Base-by-base conservation (phyloP, 2,329 filamentous ascomycete species). In the Didymella pomorum region DNA sequence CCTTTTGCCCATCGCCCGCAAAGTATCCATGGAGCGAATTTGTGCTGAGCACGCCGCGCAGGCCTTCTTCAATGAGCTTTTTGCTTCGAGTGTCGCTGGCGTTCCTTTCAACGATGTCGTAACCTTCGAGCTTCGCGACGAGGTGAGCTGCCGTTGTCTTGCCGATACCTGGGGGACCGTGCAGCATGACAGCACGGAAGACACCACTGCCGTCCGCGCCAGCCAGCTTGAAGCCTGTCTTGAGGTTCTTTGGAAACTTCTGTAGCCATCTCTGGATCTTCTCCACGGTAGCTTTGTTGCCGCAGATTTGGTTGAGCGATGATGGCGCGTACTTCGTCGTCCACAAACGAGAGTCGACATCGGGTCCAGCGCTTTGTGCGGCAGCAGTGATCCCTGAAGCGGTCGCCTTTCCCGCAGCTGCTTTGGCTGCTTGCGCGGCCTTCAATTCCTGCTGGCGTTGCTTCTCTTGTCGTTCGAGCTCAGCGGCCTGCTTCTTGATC, bases 111-210 rank as follows among this genome's bases (percentile, higher is more conserved):
- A 99, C 83, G 42, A 97, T 86, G 76, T 99, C 95, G 72, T 92
- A 98, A 2, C 94, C 93, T 73, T 96, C 93, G 20, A 98, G 80
- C 71, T 93, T 96, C 0, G 95, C 94, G 16, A 96, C 92, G 28
- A 99, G 82, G 80, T 99, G 95, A 23, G 95, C 95, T 48, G 96
- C 92, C 29, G 95, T 99, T 2, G 95, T 99, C 79, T 99, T 99
- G 67, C 95, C 95, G 65, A 99, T 97, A 18, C 95, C 95, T 28
- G 95, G 95, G 16, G 95, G 94, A 0, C 95, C 95, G 66, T 96
- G 93, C 53, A 99, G 89, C 74, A 98, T 96, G 65, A 98, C 89
- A n/a, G 94, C 92, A 63, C 95, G 89, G 69, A 90, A 91, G 0
- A 84, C 84, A 31, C 94, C 94, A 74, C 89, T 89, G 1, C 93